phyloP scores from a whole-genome alignment of 2,329 filamentous ascomycete species.

The Aaosphaeria arxii region DNA sequence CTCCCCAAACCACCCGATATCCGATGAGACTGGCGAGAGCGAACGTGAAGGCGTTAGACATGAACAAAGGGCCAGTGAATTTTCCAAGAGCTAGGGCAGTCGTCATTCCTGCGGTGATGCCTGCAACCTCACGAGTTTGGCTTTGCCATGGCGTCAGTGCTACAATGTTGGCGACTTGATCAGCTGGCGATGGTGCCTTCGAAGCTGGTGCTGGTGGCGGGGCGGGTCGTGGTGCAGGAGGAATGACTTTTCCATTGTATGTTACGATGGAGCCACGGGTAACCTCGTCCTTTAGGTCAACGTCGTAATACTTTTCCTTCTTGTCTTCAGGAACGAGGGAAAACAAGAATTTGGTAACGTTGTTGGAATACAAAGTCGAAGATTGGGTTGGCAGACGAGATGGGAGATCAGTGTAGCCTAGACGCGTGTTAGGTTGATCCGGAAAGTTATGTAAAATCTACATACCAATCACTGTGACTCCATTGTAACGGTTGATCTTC shows the following conservation, averaged over 20 bases:
- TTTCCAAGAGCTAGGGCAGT: constrained; percentile 74
- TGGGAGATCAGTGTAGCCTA: constrained; percentile 78
- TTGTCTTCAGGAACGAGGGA: constrained; percentile 78
- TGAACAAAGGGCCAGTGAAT: constrained; percentile 77
- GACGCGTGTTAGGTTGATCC: constrained; percentile 3
- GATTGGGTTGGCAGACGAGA: constrained; percentile 85
- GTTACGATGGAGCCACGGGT: constrained; percentile 83
- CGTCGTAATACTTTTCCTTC: constrained; percentile 72
- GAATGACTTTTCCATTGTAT: constrained; percentile 71
- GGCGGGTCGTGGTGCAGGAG: constrained; percentile 68
- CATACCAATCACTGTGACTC: constrained; percentile 77
- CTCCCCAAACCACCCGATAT: constrained; percentile 86
- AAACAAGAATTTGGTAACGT: constrained; percentile 83
- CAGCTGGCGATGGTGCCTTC: constrained; percentile 36
- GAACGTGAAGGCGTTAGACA: constrained; percentile 84
- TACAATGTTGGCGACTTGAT: constrained; percentile 54
- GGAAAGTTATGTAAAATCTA: not conserved
- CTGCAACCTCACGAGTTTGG: constrained; percentile 69
- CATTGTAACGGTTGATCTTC: constrained; percentile 67
- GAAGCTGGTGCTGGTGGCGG: constrained; percentile 55
- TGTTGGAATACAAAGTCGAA: constrained; percentile 89
- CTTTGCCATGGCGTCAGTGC: constrained; percentile 81
- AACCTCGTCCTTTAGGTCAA: constrained; percentile 81
- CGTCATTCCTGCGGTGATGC: constrained; percentile 75
- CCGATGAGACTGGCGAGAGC: constrained; percentile 80